Evolutionary conservation across 2,329 filamentous ascomycete genomes (phyloP).

Genomic region (Aspergillus jensenii): DNA sequence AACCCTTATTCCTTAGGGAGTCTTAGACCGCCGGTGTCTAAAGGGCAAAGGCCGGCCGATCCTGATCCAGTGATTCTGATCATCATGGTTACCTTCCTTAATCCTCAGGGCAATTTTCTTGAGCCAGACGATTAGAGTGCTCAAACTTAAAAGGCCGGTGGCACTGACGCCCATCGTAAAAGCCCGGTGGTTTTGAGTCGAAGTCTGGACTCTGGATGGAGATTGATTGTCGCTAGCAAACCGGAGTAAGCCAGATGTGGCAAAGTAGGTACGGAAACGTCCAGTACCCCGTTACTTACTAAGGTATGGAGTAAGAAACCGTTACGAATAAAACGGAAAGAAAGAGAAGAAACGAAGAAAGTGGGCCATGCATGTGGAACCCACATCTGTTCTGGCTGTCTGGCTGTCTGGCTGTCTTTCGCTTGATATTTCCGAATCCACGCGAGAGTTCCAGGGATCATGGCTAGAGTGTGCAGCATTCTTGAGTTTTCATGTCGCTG

Average conservation of each 20-base stretch:
- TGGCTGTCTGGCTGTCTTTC: neutral
- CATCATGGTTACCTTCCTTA: neutral
- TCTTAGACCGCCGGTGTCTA: no score
- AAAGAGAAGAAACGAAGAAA: no score
- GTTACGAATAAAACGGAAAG: no score
- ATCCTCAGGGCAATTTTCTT: neutral
- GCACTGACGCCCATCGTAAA: no score
- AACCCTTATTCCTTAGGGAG: neutral
- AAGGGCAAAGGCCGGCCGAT: no score
- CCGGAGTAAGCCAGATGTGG: neutral
- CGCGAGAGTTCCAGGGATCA: conserved; percentile 1
- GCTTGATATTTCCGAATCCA: conserved; percentile 5
- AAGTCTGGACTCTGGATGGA: no score
- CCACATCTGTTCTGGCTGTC: neutral
- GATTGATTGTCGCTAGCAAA: no score
- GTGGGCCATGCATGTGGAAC: no score
- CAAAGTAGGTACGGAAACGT: neutral
- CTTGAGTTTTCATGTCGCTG: neutral
- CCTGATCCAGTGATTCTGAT: neutral
- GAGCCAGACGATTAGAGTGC: neutral
- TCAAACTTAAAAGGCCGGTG: no score
- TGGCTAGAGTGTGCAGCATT: neutral
- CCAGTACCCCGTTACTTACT: neutral
- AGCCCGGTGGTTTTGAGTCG: no score
- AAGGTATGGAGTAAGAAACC: neutral